Percentiles rank a stretch among this genome's conserved stretches.
Evolutionary conservation across 2,329 filamentous ascomycete species (phyloP).

Genomic region (Hortaea werneckii): DNA sequence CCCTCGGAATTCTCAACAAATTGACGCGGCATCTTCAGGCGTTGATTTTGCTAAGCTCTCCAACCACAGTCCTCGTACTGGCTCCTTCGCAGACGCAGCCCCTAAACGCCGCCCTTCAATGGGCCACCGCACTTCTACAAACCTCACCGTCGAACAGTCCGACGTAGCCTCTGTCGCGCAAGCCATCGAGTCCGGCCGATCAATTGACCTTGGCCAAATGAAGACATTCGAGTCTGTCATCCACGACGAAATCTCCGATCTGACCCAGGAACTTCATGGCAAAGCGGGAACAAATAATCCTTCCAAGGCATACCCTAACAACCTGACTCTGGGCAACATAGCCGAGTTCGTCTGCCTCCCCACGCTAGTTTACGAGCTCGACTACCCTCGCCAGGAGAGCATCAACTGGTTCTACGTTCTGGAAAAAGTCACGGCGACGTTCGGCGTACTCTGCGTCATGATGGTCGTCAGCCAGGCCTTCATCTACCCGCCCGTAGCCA

Average conservation of each 20-base stretch:
- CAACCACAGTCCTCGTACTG: neutral
- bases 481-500: conserved; percentile 65
- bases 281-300: conserved; percentile 39
- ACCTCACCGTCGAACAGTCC: conserved; percentile 37
- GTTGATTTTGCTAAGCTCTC: conserved; percentile 9
- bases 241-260: conserved; percentile 53
- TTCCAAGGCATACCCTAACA: conserved; percentile 53
- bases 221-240: conserved; percentile 55
- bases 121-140: conserved; percentile 32
- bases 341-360: conserved; percentile 66
- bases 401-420: conserved; percentile 67
- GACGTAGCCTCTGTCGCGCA: conserved; percentile 52
- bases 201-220: conserved; percentile 53
- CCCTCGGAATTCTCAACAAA: conserved; percentile 5
- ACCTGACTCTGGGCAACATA: conserved; percentile 47
- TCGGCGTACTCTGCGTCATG: conserved; percentile 69
- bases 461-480: conserved; percentile 66
- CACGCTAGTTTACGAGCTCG: conserved; percentile 68
- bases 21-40: conserved; percentile 9
- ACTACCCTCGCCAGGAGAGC: conserved; percentile 60
- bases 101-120: conserved; percentile 24
- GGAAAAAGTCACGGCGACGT: conserved; percentile 60
- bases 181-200: conserved; percentile 50
- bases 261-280: conserved; percentile 55
- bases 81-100: conserved; percentile 1